Evolutionary conservation across 257 asterid species (phyloP), one percentile per base, ranked within the genome.

Genomic region (Petunia axillaris): DNA sequence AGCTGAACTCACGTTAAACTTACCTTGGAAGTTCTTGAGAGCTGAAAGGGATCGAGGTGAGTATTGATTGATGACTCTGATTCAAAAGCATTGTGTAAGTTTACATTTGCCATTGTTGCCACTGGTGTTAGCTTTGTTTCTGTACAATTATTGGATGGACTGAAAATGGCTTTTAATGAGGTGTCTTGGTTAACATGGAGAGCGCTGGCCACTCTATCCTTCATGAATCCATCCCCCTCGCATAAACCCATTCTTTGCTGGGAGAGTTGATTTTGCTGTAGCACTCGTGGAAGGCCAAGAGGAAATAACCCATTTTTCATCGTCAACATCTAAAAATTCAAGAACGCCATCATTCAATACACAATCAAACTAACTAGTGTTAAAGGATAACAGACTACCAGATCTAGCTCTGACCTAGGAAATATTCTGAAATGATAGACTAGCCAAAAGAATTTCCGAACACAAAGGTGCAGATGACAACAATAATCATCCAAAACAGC

Each of bases 231-330:
- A 46, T 82, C 87, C 15, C 84, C 81, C 74, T 86, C 91, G 4
- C 13, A 62, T 5, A 80, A 64, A 10, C 75, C 86, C 85, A 82
- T 81, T 67, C 83, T 85, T 81, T n/a, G 70, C 46, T 76, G 89
- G 68, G 87, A 64, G 43, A 80, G 39, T 81, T 85, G 88, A 70
- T 80, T 63, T 7, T 84, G 79, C 76, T 75, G 87, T 73, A 79
- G 67, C 83, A 82, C 85, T 77, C 87, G 93, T 6, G 93, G 89
- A 3, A 86, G 80, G 82, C 86, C 87, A 76, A 84, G 62, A n/a
- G 97, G 97, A 77, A 88, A 88, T 67, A 88, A 86, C 74, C 96
- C 98, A 15, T 92, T 93, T 83, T 94, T 85, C 91, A 89, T 82
- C 5, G 96, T 93, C 81, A 93, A 79, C 91, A 90, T 85, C 98